Conservation (phyloP, 1,139 yeast genomes). For the Saccharomyces hybrid region DNA sequence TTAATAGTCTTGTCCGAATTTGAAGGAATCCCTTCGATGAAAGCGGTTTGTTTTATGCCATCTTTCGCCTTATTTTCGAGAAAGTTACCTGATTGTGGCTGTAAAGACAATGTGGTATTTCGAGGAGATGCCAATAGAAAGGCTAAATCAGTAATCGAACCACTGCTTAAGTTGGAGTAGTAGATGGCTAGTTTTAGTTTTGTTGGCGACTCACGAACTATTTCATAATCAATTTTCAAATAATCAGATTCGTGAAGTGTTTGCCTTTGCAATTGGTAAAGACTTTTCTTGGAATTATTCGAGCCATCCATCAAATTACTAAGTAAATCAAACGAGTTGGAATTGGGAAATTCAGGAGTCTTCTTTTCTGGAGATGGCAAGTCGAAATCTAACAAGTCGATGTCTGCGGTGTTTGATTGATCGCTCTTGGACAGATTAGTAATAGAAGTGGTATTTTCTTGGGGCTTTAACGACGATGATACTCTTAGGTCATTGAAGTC, state of each 20-base stretch:
- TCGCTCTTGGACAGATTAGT: conserved; percentile 7
- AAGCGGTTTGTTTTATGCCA: conserved; percentile 39
- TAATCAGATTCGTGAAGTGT: conserved; percentile 41
- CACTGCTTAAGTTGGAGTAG: conserved; percentile 42
- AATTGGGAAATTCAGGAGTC: background rate
- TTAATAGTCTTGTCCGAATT: conserved; percentile 42
- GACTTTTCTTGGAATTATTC: background rate
- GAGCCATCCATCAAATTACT: conserved; percentile 43
- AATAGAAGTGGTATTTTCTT: conserved; percentile 5
- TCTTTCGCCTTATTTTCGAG: conserved; percentile 45
- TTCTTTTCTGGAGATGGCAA: conserved; percentile 31
- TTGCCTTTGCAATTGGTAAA: background rate
- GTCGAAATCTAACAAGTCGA: conserved; percentile 41
- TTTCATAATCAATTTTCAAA: conserved; percentile 47
- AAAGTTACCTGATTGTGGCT: conserved; percentile 58
- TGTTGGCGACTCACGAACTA: conserved; percentile 36
- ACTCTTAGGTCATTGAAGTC: conserved; percentile 55
- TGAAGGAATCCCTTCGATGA: conserved; percentile 44
- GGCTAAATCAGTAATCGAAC: conserved; percentile 47
- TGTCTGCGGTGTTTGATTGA: conserved; percentile 6
- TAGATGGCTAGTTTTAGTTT: conserved; percentile 36
- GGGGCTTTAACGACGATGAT: conserved; percentile 30
- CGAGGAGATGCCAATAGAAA: conserved; percentile 83
- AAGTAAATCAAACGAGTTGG: conserved; percentile 35
- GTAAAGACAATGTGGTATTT: conserved; percentile 53